Evolutionary conservation across 139 green algal species (phyloP).

Genomic region (Spirogloea muscicola): DNA sequence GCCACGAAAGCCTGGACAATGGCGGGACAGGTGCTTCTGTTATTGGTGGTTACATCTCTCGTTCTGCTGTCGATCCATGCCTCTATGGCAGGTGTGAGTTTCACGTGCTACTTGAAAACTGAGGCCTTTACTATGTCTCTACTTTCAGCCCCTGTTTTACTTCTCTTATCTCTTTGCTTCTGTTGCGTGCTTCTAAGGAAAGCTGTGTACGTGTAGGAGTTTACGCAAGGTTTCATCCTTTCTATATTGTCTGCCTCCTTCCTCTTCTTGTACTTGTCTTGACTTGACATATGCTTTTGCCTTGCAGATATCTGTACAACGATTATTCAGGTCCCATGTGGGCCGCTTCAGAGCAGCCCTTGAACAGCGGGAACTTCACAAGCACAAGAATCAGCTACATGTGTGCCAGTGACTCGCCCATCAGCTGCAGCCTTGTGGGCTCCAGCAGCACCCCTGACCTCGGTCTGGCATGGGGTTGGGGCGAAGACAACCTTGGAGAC

Average conservation of each 20-base stretch:
- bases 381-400: not conserved
- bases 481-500: not conserved
- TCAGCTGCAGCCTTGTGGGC: not conserved
- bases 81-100: not conserved
- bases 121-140: no score
- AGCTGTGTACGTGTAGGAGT: no score
- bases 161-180: no score
- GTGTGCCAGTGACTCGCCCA: not conserved
- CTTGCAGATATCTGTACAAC: conserved; percentile 13
- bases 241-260: no score
- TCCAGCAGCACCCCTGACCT: not conserved
- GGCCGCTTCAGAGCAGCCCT: not conserved
- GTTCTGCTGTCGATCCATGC: not conserved
- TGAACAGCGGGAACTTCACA: not conserved
- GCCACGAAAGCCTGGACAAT: not conserved
- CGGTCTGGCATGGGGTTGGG: conserved; percentile 1
- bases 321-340: not conserved
- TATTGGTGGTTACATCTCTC: conserved; percentile 4
- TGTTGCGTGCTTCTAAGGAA: no score
- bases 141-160: no score
- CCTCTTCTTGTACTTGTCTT: not conserved
- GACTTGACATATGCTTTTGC: no score
- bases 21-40: not conserved
- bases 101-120: no score
- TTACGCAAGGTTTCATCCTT: no score